These are phyloP conservation scores for Backusella sp. DNA, from an alignment of 192 early-diverging fungal genomes.

Conservation along the genomic window DNA sequence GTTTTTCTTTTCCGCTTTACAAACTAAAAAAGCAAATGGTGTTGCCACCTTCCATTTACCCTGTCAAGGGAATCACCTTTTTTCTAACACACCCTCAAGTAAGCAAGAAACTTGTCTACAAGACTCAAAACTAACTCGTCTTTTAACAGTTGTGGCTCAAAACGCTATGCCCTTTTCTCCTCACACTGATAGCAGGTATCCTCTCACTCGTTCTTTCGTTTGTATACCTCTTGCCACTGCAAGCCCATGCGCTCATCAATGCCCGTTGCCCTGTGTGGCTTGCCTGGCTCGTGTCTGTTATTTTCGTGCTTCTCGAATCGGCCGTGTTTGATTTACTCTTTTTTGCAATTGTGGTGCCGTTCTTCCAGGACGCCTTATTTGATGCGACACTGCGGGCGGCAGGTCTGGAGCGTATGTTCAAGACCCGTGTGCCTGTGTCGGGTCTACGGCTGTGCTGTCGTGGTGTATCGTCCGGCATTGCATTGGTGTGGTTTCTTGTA, in stretches of 20 bases:
- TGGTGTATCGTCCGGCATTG: slow-evolving; percentile 41
- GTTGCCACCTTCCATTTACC: background rate
- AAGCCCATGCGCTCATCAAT: slow-evolving; percentile 56
- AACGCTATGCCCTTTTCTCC: slow-evolving; percentile 52
- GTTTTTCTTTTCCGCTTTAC: no score
- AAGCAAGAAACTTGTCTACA: background rate
- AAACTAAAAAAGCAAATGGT: background rate
- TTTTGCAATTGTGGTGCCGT: slow-evolving; percentile 55
- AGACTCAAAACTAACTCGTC: background rate
- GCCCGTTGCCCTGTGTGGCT: slow-evolving; percentile 53
- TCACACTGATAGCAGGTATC: slow-evolving; percentile 47
- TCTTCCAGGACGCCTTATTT: slow-evolving; percentile 58
- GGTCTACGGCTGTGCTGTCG: slow-evolving; percentile 44
- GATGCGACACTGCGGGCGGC: slow-evolving; percentile 49
- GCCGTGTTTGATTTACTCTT: slow-evolving; percentile 52
- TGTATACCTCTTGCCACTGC: slow-evolving; percentile 52
- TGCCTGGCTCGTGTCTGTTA: slow-evolving; percentile 58
- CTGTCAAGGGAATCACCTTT: background rate
- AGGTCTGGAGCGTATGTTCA: slow-evolving; percentile 45
- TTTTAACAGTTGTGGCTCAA: slow-evolving; percentile 40
- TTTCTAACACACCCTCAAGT: background rate
- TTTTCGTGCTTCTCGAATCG: slow-evolving; percentile 59
- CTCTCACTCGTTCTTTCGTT: slow-evolving; percentile 50
- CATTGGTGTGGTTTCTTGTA: slow-evolving; percentile 41
- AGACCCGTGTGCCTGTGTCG: slow-evolving; percentile 37